Conservation (phyloP, 2,329 filamentous ascomycete genomes). For the Stemphylium vesicarium region DNA sequence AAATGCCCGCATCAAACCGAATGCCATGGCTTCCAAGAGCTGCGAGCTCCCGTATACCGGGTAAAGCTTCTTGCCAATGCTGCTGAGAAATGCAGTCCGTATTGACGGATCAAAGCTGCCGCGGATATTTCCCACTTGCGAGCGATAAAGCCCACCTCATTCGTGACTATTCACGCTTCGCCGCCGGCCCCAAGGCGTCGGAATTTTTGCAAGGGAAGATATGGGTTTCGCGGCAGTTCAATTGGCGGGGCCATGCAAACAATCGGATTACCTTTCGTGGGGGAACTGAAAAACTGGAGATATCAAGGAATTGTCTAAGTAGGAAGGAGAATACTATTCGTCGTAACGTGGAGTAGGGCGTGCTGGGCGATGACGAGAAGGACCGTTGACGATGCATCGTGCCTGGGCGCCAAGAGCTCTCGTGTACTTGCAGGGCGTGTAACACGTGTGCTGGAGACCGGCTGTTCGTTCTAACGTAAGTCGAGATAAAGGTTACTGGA, state of each 20-base stretch:
- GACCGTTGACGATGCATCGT: conserved; percentile 11
- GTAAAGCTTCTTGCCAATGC: conserved; percentile 10
- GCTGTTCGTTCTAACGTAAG: conserved; percentile 26
- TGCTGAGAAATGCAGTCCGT: not conserved
- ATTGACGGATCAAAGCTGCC: not conserved
- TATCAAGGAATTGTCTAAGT: conserved; percentile 1
- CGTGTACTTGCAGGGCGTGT: conserved; percentile 16
- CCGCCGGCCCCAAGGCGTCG: conserved; percentile 16
- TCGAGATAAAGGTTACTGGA: conserved; percentile 25
- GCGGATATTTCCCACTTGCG: conserved; percentile 1
- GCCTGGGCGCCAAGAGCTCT: conserved; percentile 32
- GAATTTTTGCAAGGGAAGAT: not conserved
- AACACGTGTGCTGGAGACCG: conserved; percentile 12
- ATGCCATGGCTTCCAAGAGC: conserved; percentile 29
- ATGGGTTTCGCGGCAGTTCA: not conserved
- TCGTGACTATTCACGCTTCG: conserved; percentile 18
- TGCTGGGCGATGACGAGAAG: conserved; percentile 5
- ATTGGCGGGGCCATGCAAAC: not conserved
- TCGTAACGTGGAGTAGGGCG: not conserved
- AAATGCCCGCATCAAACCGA: not conserved
- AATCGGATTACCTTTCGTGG: conserved; percentile 3
- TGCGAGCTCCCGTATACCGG: conserved; percentile 10
- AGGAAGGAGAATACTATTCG: conserved; percentile 12
- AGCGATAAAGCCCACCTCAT: conserved; percentile 11
- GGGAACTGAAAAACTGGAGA: not conserved